phyloP scores from a whole-genome alignment of 495 filamentous ascomycete species.

The Aspergillus cristatus region DNA sequence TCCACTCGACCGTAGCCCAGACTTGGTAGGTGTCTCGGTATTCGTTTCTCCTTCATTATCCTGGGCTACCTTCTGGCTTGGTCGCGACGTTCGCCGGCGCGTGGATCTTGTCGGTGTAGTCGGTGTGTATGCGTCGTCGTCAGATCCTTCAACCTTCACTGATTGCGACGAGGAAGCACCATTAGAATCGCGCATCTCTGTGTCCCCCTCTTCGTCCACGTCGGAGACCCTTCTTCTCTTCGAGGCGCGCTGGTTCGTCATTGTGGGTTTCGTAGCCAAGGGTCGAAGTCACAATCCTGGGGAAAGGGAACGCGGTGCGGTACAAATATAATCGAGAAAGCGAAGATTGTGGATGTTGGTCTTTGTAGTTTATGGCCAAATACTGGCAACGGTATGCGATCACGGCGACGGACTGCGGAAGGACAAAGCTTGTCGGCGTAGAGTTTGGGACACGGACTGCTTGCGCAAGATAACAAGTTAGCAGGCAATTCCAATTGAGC shows the following conservation, averaged over 20 bases:
- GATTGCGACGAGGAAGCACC: constrained; percentile 12
- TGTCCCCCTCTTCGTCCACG: constrained; percentile 29
- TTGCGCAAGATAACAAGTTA: too few species aligned
- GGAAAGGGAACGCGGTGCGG: too few species aligned
- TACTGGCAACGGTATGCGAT: too few species aligned
- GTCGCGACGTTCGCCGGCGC: constrained; percentile 20
- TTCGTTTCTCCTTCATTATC: constrained; percentile 5
- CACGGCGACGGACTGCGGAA: too few species aligned
- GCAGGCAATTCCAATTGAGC: too few species aligned
- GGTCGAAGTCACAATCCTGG: too few species aligned
- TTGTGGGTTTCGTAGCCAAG: constrained; percentile 6
- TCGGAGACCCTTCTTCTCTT: constrained; percentile 36
- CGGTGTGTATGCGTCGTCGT: constrained; percentile 11
- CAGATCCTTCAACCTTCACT: constrained; percentile 5
- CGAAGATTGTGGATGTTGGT: too few species aligned
- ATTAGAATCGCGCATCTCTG: constrained; percentile 19
- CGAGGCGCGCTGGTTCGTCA: constrained; percentile 31
- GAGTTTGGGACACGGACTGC: too few species aligned
- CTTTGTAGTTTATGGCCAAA: too few species aligned
- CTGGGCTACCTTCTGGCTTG: constrained; percentile 2
- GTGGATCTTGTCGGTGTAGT: constrained; percentile 11
- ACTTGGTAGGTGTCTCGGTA: constrained; percentile 16
- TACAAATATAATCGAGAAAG: too few species aligned
- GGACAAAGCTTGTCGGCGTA: too few species aligned
- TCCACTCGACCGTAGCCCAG: constrained; percentile 27